Evolutionary conservation across 768 basidiomycete genomes (phyloP), one percentile per base, ranked within the genome.

Genomic region (Ramaria sp.): DNA sequence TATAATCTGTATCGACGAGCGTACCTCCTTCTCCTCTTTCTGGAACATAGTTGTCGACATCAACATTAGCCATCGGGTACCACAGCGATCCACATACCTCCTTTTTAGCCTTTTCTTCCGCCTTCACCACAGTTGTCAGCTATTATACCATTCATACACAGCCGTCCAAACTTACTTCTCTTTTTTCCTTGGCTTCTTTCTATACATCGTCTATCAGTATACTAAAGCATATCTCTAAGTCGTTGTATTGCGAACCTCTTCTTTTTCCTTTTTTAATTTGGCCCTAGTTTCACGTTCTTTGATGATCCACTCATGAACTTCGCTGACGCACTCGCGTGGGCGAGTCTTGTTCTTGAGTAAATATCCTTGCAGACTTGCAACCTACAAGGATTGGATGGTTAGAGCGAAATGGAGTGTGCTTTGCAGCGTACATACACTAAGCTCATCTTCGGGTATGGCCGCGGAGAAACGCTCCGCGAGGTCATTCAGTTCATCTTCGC

Each of bases 301-400:
- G 59, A 80, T 71, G 52, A 91, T 68, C 78, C 91, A 94, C 46
- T 81, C 83, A 31, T 68, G 75, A 24, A 86, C 85, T 67, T 91
- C 89, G 5, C 84, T 83, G 9, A 92, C 89, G 61, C 84, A 88
- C 68, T 91, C 87, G 59, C 79, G 78, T 41, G 90, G 90, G n/a
- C 90, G 83, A 12, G 90, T 84, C 78, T 92, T 91, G 70, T 91
- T 91, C 78, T 86, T 88, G 58, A 91, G 75, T 39, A 92, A 76
- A 67, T 91, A 91, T 2, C 90, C 90, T 73, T 91, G 90, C 61
- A 91, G 76, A 49, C 79, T 75, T 27, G 90, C 90, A 58, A 91
- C 88, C 88, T 89, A 64, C 33, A 11, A 11, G 9, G n/a, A 38
- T n/a, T 33, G 30, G 4, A 54, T 20, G 46, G 46, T 22, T 7